Evolutionary conservation across 202 grass and related monocot genomes (phyloP).

Genomic region (Alloteropsis angusta): DNA sequence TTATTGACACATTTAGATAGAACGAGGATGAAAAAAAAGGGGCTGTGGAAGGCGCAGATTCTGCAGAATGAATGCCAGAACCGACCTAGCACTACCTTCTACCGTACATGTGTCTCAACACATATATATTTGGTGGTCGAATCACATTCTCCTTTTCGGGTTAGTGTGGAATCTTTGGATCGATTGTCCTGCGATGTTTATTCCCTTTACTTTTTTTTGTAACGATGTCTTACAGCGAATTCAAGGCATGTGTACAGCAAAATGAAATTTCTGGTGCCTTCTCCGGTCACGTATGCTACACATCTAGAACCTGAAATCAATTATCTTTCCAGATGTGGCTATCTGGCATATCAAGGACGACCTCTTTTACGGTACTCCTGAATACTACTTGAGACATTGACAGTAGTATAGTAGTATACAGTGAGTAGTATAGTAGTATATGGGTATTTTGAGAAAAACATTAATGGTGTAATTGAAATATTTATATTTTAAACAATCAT

Average conservation of each 20-base stretch:
- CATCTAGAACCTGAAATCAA: background rate
- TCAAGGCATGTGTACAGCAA: background rate
- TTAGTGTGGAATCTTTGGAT: background rate
- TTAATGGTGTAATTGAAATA: no score
- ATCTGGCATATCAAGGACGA: no score
- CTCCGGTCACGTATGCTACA: background rate
- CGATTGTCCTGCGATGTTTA: background rate
- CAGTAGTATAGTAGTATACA: no score
- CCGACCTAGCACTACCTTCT: background rate
- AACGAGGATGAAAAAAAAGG: no score
- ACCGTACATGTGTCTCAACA: conserved; percentile 9
- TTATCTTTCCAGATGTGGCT: background rate
- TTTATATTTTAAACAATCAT: no score
- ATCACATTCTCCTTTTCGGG: background rate
- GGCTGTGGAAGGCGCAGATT: background rate
- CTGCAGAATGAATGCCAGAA: background rate
- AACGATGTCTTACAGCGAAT: background rate
- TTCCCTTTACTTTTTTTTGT: background rate
- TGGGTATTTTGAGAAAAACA: no score
- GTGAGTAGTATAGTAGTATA: no score
- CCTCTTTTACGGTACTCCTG: no score
- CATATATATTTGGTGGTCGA: background rate
- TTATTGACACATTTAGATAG: no score
- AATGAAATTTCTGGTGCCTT: background rate
- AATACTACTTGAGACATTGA: no score